Percentiles rank a stretch among this genome's conserved stretches.
These are phyloP conservation scores for Lomentospora prolificans DNA, from an alignment of 2,329 filamentous ascomycete genomes.

Conservation along the genomic window DNA sequence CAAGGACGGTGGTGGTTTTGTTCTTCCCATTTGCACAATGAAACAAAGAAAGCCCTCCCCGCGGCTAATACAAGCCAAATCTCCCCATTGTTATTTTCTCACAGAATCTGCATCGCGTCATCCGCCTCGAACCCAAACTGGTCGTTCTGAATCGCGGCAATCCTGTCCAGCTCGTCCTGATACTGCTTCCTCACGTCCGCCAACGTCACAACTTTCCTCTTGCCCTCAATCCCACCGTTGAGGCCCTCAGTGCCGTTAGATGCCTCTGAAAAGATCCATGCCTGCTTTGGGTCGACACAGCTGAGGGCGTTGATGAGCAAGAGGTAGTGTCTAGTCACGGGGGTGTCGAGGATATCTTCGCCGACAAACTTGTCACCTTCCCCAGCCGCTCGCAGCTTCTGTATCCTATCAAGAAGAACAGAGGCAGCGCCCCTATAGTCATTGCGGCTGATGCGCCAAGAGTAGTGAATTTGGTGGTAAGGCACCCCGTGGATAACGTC, in stretches of 20 bases:
- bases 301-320: constrained; percentile 86
- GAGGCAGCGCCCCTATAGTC: constrained; percentile 76
- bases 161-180: constrained; percentile 78
- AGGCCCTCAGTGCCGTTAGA: constrained; percentile 10
- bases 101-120: constrained; percentile 44
- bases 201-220: constrained; percentile 73
- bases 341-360: constrained; percentile 51
- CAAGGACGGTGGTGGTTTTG: too few relatives aligned
- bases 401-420: constrained; percentile 52
- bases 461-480: constrained; percentile 83
- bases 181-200: constrained; percentile 83
- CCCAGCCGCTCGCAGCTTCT: constrained; percentile 48
- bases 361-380: constrained; percentile 46
- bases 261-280: constrained; percentile 64
- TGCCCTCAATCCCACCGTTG: constrained; percentile 21
- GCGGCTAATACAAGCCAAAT: background rate
- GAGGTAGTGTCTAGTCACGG: constrained; percentile 68
- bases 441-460: constrained; percentile 73
- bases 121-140: constrained; percentile 66
- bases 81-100: constrained; percentile 10
- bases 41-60: background rate
- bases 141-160: constrained; percentile 79
- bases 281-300: constrained; percentile 67
- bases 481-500: constrained; percentile 57
- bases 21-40: too few relatives aligned